Evolutionary conservation across 106 monocot species (phyloP).

Genomic region (Narthecium ossifragum): DNA sequence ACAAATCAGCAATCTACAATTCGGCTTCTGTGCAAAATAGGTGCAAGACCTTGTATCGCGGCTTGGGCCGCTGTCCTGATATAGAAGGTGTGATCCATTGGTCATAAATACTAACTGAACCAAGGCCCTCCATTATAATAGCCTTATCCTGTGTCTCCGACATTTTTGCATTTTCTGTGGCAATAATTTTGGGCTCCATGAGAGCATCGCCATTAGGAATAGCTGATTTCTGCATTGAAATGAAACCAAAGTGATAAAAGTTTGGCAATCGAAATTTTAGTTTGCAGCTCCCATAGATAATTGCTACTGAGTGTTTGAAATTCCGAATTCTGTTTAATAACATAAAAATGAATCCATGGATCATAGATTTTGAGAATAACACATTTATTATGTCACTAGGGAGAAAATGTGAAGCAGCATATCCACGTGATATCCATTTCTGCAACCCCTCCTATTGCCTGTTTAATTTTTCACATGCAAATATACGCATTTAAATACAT

Average conservation of each 20-base stretch:
- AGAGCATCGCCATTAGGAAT: slow-evolving; percentile 26
- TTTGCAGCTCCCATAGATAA: too few relatives aligned
- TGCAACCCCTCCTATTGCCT: too few relatives aligned
- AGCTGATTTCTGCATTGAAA: slow-evolving; percentile 55
- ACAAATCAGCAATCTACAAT: background rate
- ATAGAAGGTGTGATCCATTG: slow-evolving; percentile 79
- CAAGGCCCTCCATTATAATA: slow-evolving; percentile 74
- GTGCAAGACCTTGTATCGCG: slow-evolving; percentile 79
- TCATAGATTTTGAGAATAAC: too few relatives aligned
- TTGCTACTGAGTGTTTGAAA: too few relatives aligned
- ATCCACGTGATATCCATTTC: too few relatives aligned
- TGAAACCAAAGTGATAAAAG: slow-evolving; percentile 1
- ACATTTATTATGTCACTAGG: too few relatives aligned
- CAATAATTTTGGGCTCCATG: slow-evolving; percentile 59
- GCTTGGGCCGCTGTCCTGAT: slow-evolving; percentile 67
- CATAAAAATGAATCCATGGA: too few relatives aligned
- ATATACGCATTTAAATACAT: too few relatives aligned
- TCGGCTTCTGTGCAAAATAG: background rate
- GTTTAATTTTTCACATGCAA: too few relatives aligned
- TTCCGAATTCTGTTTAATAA: too few relatives aligned
- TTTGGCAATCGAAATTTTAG: too few relatives aligned
- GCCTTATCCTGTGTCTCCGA: slow-evolving; percentile 80
- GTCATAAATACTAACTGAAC: slow-evolving; percentile 67
- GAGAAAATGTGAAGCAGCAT: too few relatives aligned
- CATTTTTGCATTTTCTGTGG: slow-evolving; percentile 59